Evolutionary conservation across 139 green algal species (phyloP).

Genomic region (Monoraphidium neglectum): DNA sequence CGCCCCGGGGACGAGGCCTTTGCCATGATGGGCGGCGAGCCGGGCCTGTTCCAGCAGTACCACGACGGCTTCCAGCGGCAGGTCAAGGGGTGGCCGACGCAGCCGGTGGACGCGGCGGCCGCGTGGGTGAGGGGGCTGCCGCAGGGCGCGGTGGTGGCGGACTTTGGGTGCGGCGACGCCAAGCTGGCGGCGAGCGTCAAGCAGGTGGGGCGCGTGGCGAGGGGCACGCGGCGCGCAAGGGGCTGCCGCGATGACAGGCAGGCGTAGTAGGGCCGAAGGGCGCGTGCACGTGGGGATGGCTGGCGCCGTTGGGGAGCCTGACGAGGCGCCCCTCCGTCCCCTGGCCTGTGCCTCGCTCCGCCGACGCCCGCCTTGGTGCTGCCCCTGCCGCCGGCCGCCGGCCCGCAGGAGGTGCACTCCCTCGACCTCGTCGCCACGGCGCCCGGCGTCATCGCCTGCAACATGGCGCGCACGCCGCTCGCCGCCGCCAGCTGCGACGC

Average conservation of each 20-base stretch:
- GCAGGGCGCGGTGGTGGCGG: slow-evolving; percentile 64
- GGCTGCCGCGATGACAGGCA: no score
- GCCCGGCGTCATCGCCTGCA: slow-evolving; percentile 87
- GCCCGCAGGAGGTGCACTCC: slow-evolving; percentile 69
- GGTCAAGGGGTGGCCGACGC: slow-evolving; percentile 77
- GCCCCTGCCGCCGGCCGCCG: neutral
- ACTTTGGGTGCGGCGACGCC: slow-evolving; percentile 97
- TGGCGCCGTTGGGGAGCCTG: no score
- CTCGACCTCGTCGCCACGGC: slow-evolving; percentile 86
- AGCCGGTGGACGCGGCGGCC: slow-evolving; percentile 82
- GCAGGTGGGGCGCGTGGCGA: no score
- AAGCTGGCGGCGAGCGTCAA: slow-evolving; percentile 60
- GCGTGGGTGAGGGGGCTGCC: slow-evolving; percentile 60
- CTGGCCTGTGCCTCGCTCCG: no score
- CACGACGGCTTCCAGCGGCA: slow-evolving; percentile 89
- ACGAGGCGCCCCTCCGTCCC: no score
- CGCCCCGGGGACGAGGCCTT: slow-evolving; percentile 61
- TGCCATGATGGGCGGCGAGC: slow-evolving; percentile 63
- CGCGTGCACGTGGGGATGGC: no score
- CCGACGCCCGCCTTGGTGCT: neutral
- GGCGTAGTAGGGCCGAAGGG: no score
- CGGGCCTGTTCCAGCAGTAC: slow-evolving; percentile 83
- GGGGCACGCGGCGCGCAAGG: no score
- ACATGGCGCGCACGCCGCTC: slow-evolving; percentile 83
- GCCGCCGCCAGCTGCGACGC: slow-evolving; percentile 68